Evolutionary conservation across 352 stramenopile species (phyloP), one percentile per base, ranked within the genome.

Genomic region (Pythium myriotylum): DNA sequence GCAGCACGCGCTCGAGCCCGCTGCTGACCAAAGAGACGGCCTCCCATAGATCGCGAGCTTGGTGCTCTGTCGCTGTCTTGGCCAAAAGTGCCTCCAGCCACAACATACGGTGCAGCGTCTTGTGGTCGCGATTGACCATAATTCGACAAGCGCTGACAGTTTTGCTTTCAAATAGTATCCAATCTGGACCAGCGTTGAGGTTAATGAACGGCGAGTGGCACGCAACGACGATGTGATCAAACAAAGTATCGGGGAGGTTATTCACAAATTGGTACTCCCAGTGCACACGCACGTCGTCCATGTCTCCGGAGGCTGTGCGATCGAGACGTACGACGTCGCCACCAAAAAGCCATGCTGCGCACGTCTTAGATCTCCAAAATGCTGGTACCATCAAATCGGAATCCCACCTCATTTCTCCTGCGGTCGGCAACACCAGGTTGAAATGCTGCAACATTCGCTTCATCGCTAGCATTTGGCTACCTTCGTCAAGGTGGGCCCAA

Each of bases 361-460:
- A n/a, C 0, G 17, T 39, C 0, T 35, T 35, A 7, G 33, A 51
- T 40, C 10, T 24, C 42, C 23, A 47, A 46, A 42, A 48, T n/a
- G 48, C 20, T 4, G 51, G 48, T 1, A 49, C 54, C 20, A 45
- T 65, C 9, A 54, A n/a, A 49, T 68, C 62, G 24, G 35, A 68
- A 16, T 55, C 62, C 42, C 23, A 60, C 47, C 5, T 39, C 46
- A 57, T 45, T 2, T 49, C 49, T 13, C 43, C 59, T 0, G 13
- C 33, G 10, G 46, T 41, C 20, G 57, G 39, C 16, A 63, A 32
- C 10, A 37, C 61, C 27, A 68, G 26, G 4, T 55, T 39, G 29
- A 68, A 68, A 17, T 24, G 26, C 35, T 65, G 49, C 0, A 71
- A 43, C 13, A 71, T 49, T 37, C 51, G 24, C 42, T 74, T 74